Percentiles rank a stretch among this genome's conserved stretches.
Evolutionary conservation across 352 stramenopile species (phyloP).

Genomic region (Globisporangium emineosum): DNA sequence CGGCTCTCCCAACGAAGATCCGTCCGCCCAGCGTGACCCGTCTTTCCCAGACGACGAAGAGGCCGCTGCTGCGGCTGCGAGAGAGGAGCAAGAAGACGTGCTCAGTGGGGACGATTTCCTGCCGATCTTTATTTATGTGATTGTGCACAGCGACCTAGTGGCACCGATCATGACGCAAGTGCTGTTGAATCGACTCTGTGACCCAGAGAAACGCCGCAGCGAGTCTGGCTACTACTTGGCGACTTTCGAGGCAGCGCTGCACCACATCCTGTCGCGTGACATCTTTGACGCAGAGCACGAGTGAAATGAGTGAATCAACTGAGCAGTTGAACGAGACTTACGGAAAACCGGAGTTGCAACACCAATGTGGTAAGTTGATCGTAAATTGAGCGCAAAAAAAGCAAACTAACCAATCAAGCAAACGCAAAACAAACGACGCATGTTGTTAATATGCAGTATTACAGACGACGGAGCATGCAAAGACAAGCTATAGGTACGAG

Average conservation of each 20-base stretch:
- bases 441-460: neutral
- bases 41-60: slow-evolving; percentile 14
- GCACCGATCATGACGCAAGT: slow-evolving; percentile 79
- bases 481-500: neutral
- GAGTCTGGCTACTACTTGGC: slow-evolving; percentile 88
- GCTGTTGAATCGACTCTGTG: slow-evolving; percentile 78
- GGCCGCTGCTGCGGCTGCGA: slow-evolving; percentile 5
- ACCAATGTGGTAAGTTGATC: neutral
- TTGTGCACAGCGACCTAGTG: slow-evolving; percentile 76
- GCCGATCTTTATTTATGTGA: slow-evolving; percentile 89
- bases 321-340: neutral
- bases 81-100: slow-evolving; percentile 50
- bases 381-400: neutral
- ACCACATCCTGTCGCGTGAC: slow-evolving; percentile 76
- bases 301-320: slow-evolving; percentile 3
- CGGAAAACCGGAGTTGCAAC: neutral
- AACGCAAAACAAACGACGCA: neutral
- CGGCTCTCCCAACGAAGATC: neutral
- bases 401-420: neutral
- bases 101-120: slow-evolving; percentile 85
- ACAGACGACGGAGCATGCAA: neutral
- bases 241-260: slow-evolving; percentile 76
- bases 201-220: slow-evolving; percentile 80
- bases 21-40: slow-evolving; percentile 2
- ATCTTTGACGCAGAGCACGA: slow-evolving; percentile 20